phyloP scores from a whole-genome alignment of 139 green algal genomes.

The Chlorella sp. region DNA sequence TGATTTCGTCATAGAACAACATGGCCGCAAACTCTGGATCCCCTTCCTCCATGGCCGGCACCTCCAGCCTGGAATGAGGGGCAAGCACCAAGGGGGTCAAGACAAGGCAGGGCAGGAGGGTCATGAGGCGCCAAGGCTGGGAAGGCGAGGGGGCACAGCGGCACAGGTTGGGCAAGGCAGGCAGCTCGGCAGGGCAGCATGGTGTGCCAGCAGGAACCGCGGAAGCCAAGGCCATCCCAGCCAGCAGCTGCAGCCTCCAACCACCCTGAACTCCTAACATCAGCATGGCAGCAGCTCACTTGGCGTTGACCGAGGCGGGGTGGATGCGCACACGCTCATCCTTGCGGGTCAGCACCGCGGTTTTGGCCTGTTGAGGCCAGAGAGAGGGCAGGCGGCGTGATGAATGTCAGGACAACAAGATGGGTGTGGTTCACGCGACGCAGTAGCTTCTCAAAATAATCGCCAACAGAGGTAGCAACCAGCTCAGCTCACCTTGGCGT shows the following conservation, averaged over 20 bases:
- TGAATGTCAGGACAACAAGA: no score
- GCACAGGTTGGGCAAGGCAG: background rate
- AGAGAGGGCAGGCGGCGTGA: no score
- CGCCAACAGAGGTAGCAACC: no score
- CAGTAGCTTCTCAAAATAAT: no score
- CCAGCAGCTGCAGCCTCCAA: background rate
- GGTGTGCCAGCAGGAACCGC: background rate
- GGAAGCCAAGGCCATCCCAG: background rate
- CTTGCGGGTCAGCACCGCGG: constrained; percentile 51
- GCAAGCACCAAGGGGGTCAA: no score
- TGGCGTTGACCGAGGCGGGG: constrained; percentile 52
- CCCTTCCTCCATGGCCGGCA: background rate
- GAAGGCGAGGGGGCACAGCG: background rate
- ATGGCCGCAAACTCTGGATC: constrained; percentile 38
- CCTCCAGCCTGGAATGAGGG: constrained; percentile 28
- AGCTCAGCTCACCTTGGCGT: background rate
- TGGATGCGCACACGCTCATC: constrained; percentile 58
- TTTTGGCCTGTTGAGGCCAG: background rate
- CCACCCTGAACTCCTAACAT: no score
- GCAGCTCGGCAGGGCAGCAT: background rate
- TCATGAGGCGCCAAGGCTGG: no score
- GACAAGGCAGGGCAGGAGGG: no score
- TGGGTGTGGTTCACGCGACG: no score
- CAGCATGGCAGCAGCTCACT: no score
- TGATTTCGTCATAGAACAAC: constrained; percentile 66